phyloP scores from a whole-genome alignment of 192 early-diverging fungal genomes.

The Chytriomyces hyalinus region DNA sequence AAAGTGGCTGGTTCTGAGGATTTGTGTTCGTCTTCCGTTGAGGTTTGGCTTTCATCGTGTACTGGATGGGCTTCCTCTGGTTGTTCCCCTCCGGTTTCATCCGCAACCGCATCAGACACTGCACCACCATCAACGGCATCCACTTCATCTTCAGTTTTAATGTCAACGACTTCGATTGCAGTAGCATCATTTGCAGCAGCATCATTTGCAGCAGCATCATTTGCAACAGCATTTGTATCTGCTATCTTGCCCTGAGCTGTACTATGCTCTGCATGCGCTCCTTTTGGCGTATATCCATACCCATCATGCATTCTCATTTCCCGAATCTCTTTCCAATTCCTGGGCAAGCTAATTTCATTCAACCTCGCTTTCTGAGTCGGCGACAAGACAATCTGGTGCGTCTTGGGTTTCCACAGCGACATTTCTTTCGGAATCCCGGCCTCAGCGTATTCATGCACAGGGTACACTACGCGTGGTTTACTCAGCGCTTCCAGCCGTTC shows the following conservation, averaged over 20 bases:
- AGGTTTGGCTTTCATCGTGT: not conserved
- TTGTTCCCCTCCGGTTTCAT: not conserved
- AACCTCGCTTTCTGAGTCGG: not conserved
- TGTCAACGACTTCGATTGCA: not conserved
- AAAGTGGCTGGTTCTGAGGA: not conserved
- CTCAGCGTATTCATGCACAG: constrained; percentile 4
- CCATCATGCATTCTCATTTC: not conserved
- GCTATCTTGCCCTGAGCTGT: too few species aligned
- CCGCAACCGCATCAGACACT: not conserved
- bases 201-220: not conserved
- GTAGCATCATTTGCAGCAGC: not conserved
- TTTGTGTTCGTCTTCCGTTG: not conserved
- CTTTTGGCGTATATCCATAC: too few species aligned
- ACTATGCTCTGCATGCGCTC: too few species aligned
- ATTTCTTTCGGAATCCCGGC: constrained; percentile 7
- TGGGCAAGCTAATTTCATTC: constrained; percentile 4
- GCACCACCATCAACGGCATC: not conserved
- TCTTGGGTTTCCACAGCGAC: constrained; percentile 6
- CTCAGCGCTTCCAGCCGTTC: not conserved
- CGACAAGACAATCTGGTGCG: constrained; percentile 16
- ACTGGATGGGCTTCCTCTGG: not conserved
- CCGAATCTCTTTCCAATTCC: constrained; percentile 16
- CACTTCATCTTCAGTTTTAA: not conserved
- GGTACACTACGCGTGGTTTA: constrained; percentile 25
- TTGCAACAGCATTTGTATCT: too few species aligned